Base-by-base conservation (phyloP, 306 rosid genomes). In the Quillaja saponaria region DNA sequence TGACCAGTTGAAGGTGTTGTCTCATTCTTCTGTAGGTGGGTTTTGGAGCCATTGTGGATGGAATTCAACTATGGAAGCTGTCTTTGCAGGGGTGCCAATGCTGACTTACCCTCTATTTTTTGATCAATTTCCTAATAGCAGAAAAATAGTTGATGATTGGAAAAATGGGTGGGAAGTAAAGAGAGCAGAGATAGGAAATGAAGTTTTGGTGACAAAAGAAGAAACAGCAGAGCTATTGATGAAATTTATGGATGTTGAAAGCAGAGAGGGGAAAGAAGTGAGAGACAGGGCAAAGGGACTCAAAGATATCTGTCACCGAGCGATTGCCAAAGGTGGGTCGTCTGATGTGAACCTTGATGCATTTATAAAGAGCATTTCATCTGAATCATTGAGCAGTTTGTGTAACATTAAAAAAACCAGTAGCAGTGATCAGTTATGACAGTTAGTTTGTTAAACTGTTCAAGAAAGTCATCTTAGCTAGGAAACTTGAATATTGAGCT, bases 1-100 rank as follows among this genome's bases (percentile, higher is more conserved):
- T 73, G 84, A 84, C 42, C 86, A 84, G 52, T 34, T 84, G 69
- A 75, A 49, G 53, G 90, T 84, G 76, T 50, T 84, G 67, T 72
- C 74, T 0, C 84, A 84, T 46, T 12, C 67, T 69, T 72, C 80
- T 1, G 6, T 78, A 2, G 78, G 78, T 13, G 86, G 80, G 34
- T 81, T 84, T 34, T 81, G 78, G 90, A 78, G 84, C 16, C 86
- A 84, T 21, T 81, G 90, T 55, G 90, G 86, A 11, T 84, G 84
- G 86, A 84, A 75, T 80, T 84, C 86, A 0, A 80, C 74, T 4
- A 41, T 78, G 10, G 90, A 78, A 41, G 71, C 76, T 19, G 34
- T 61, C 7, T 84, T 63, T 67, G 67, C 78, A 3, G 86, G 90
- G 7, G 78, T 78, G 1, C 80, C 84, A 10, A 58, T 81, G 50